Evolutionary conservation across 2,329 filamentous ascomycete species (phyloP).

Genomic region (Colletotrichum sp.): DNA sequence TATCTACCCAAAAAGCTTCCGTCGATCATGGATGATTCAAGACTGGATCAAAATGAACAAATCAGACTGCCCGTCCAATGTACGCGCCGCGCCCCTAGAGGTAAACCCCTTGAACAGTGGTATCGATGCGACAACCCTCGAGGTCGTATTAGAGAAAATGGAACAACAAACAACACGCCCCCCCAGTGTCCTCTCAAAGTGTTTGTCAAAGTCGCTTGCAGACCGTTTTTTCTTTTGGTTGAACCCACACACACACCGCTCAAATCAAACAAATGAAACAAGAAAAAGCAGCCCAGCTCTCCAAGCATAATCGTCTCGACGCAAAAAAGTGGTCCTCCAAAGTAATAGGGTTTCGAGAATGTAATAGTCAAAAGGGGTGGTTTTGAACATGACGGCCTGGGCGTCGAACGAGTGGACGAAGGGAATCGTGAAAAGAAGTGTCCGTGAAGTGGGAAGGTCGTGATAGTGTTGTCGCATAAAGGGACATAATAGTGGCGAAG

Average conservation of each 20-base stretch:
- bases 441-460: neutral
- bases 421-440: neutral
- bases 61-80: neutral
- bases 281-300: neutral
- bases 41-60: neutral
- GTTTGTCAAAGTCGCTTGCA: neutral
- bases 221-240: neutral
- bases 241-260: neutral
- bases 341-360: neutral
- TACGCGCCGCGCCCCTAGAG: neutral
- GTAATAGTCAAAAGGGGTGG: neutral
- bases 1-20: constrained; percentile 2
- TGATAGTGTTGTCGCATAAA: neutral
- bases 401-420: neutral
- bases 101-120: neutral
- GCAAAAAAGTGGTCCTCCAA: constrained; percentile 8
- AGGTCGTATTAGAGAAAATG: neutral
- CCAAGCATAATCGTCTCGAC: constrained; percentile 10
- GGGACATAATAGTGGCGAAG: neutral
- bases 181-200: neutral
- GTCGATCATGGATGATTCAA: neutral
- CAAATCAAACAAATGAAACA: neutral
- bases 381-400: neutral
- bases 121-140: constrained; percentile 9
- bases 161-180: neutral